Base-by-base conservation (phyloP, 495 filamentous ascomycete species). In the Penicillium tannophilum region DNA sequence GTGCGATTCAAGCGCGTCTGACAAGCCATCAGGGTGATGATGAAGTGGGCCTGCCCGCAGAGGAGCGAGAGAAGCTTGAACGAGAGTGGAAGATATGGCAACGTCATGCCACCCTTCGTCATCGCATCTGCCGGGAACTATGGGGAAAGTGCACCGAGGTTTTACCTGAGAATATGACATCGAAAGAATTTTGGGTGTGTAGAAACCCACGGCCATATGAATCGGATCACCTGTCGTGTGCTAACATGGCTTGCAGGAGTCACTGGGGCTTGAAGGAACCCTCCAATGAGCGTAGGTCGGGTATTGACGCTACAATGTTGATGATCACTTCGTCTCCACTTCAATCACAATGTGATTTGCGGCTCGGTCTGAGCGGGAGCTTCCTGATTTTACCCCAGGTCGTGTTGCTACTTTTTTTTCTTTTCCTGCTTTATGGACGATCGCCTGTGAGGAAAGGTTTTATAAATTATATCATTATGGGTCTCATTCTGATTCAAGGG, bases 61-160 rank as follows among this genome's bases (percentile, higher is more conserved):
- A 79, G 52, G 83, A 86, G 62, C 72, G 74, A 55, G 75, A 74
- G 47, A 61, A 63, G 16, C 74, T 82, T 19, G 78, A 85, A 49
- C 64, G 60, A 45, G 79, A 82, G 48, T 83, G 75, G 74, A 76
- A 72, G 52, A 63, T 71, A 45, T 89, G 86, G 87, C 68, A 70
- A 52, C 71, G 55, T 33, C 77, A 77, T 48, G 78, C 72, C 35
- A 65, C 51, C 23, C 56, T 59, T 23, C 79, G 87, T 54, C 75
- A 75, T 66, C 77, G 70, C 49, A 83, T 86, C 12, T 84, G 77
- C 66, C 63, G 73, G 41, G 77, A 82, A 39, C 49, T 86, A 23
- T 85, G 82, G 82, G 67, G 53, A n/a, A 68, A 63, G 51, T 76
- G 73, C 58, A 76, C 77, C 44, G 81, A 80, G 49, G 68, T 75